These are phyloP conservation scores for Astrothelium subdiscretum DNA, from an alignment of 495 filamentous ascomycete species.

Conservation along the genomic window DNA sequence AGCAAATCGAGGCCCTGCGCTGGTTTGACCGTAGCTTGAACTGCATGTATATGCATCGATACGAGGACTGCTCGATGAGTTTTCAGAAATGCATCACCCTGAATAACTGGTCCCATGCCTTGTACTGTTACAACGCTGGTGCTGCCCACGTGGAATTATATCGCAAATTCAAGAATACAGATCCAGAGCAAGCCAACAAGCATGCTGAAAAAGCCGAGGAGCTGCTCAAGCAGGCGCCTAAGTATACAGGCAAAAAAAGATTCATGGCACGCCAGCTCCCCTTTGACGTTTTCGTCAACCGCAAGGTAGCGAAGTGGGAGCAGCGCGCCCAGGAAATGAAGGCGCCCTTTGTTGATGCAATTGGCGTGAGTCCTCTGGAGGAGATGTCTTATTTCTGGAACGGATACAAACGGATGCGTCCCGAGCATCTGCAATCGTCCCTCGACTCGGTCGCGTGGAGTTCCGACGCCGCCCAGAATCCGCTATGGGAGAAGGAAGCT, in stretches of 20 bases:
- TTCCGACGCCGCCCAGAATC: conserved; percentile 41
- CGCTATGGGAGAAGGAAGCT: conserved; percentile 45
- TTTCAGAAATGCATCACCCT: conserved; percentile 60
- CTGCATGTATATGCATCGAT: conserved; percentile 67
- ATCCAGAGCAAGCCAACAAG: conserved; percentile 37
- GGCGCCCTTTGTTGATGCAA: conserved; percentile 64
- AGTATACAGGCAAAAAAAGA: conserved; percentile 68
- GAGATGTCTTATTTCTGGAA: conserved; percentile 99
- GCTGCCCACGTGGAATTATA: conserved; percentile 68
- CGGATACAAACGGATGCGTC: conserved; percentile 63
- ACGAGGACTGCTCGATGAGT: conserved; percentile 53
- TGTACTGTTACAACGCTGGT: conserved; percentile 88
- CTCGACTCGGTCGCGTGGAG: conserved; percentile 55
- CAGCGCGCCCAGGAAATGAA: conserved; percentile 57
- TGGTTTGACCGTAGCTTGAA: conserved; percentile 77
- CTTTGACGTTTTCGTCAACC: conserved; percentile 75
- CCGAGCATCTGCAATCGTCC: conserved; percentile 50
- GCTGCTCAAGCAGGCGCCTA: conserved; percentile 58
- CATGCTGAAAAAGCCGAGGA: conserved; percentile 58
- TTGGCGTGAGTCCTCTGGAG: conserved; percentile 71
- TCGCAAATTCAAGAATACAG: conserved; percentile 42
- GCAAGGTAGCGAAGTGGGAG: conserved; percentile 87
- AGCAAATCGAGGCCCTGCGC: conserved; percentile 68
- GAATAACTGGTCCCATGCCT: conserved; percentile 79
- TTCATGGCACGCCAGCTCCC: conserved; percentile 85